Evolutionary conservation across 2,329 filamentous ascomycete genomes (phyloP), one percentile per base, ranked within the genome.

Genomic region (Aspergillus fumigatus): DNA sequence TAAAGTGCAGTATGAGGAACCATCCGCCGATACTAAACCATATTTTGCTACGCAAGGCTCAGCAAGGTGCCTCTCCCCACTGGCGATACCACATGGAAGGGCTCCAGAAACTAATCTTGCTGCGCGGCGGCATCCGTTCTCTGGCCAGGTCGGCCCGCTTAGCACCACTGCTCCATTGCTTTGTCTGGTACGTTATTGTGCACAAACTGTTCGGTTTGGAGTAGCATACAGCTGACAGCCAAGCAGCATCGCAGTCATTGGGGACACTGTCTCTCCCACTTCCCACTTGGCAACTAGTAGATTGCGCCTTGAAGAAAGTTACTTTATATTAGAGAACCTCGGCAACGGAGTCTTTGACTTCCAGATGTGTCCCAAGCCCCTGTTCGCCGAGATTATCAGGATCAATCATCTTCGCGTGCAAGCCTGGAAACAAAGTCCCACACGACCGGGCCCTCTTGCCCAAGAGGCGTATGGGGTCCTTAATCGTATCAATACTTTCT

Each of bases 51-150:
- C 6, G 35, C 48, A 52, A 74, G 72, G 53, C 62, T 29, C 66
- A 70, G 43, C 66, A 75, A 53, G 67, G 69, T 25, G 55, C 60
- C 7, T 67, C 67, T 4, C 57, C 59, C 7, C 63, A 69, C 56
- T 77, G 73, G 73, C 67, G 70, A 47, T 68, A 60, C 11, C 74
- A 77, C 51, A 40, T 76, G 3, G 65, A 74, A 17, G 74, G 68
- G 17, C 57, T 70, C 27, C 62, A 68, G 29, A 69, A 55, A 54
- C 48, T 76, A 5, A 66, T 75, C 11, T 54, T 53, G 19, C 57
- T 74, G 5, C 71, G 70, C 11, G 73, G 74, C 17, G 73, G 74
- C 21, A 59, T 75, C 21, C 55, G 54, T 19, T 27, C 54, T 7
- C 23, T 71, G 5, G 59, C 62, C 4, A 29, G 35, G 17, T 64